Conservation (phyloP, 495 filamentous ascomycete genomes). For the Neurospora tetrasperma region DNA sequence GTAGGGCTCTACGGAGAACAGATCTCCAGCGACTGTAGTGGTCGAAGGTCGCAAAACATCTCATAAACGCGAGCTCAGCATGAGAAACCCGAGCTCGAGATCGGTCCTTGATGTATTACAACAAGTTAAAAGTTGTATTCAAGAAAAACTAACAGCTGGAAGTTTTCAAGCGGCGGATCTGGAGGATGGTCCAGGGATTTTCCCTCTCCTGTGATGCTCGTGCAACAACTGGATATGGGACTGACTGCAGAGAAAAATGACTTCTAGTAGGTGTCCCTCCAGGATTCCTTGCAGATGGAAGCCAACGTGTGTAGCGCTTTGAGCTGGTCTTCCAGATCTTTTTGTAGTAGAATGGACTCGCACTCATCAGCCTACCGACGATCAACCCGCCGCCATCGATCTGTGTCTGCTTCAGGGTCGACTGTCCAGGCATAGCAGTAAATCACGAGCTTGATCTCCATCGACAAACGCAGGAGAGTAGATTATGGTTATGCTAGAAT, state of each 20-base stretch:
- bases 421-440: background rate
- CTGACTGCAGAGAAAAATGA: background rate
- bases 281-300: background rate
- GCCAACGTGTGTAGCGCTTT: background rate
- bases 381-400: background rate
- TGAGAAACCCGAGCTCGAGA: too few species aligned
- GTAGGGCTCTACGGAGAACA: background rate
- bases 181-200: background rate
- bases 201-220: background rate
- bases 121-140: background rate
- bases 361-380: background rate
- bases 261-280: background rate
- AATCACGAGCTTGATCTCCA: background rate
- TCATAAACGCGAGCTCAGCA: background rate
- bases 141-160: background rate
- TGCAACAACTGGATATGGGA: background rate
- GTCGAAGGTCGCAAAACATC: background rate
- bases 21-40: background rate
- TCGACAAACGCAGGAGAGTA: background rate
- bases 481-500: background rate
- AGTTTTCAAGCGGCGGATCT: background rate
- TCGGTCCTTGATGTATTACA: background rate
- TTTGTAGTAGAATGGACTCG: background rate
- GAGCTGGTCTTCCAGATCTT: background rate
- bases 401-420: background rate